Percentiles rank a stretch among this genome's conserved stretches.
phyloP scores from a whole-genome alignment of 2,329 filamentous ascomycete genomes.

The Rhinocladiella similis region DNA sequence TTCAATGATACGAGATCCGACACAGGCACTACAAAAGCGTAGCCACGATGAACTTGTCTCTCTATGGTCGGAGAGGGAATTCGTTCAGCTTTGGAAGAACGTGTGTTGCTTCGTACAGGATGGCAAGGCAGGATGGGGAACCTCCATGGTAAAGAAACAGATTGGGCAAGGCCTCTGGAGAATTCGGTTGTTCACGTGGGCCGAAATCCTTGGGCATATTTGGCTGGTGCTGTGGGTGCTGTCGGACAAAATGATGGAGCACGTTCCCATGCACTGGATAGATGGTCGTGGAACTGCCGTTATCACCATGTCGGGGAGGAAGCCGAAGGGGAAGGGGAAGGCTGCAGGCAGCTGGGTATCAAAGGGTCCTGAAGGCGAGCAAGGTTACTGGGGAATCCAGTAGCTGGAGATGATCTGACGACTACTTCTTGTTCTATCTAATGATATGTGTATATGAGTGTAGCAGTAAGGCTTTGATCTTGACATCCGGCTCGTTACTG shows the following conservation, averaged over 20 bases:
- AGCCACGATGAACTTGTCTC: conserved; percentile 9
- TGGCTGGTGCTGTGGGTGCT: conserved; percentile 65
- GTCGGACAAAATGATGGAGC: conserved; percentile 20
- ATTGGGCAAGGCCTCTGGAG: conserved; percentile 29
- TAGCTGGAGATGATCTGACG: too few species aligned
- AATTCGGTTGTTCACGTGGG: conserved; percentile 76
- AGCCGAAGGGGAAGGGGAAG: neutral
- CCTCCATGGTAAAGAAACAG: conserved; percentile 39
- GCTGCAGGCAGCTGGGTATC: conserved; percentile 4
- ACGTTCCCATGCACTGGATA: conserved; percentile 23
- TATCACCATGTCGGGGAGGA: conserved; percentile 24
- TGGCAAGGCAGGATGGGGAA: conserved; percentile 47
- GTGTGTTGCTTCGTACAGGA: conserved; percentile 40
- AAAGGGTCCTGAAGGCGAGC: conserved; percentile 10
- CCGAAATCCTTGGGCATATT: conserved; percentile 67
- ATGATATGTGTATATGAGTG: too few species aligned
- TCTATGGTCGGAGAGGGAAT: conserved; percentile 35
- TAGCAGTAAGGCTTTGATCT: too few species aligned
- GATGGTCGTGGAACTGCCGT: conserved; percentile 13
- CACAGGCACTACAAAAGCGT: conserved; percentile 39
- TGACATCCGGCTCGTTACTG: too few species aligned
- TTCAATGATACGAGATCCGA: neutral
- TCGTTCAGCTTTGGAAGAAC: conserved; percentile 45
- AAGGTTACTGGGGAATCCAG: conserved; percentile 14
- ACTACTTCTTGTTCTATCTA: too few species aligned